Base-by-base conservation (phyloP, 345 rosid genomes). In the Populus pruinosa region DNA sequence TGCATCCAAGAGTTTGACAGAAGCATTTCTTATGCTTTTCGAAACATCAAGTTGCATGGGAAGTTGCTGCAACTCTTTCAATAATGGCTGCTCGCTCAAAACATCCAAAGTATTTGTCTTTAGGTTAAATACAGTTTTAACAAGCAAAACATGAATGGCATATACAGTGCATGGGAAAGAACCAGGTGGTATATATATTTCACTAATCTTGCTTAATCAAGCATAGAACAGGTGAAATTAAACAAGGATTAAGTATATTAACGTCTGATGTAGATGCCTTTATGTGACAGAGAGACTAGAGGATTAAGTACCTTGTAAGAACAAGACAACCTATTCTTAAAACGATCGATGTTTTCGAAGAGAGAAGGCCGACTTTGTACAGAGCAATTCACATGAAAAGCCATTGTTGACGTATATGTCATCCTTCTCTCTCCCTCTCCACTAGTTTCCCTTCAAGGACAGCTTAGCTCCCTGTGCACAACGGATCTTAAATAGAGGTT, bases 1-100 rank as follows among this genome's bases (percentile, higher is more conserved):
- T 0, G 85, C 82, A 71, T 89, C 89, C 73, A 84, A 8, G 1
- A 89, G 20, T 50, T 73, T 83, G 43, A 29, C 39, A 3, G 76
- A 80, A 35, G 80, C 63, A 64, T 67, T 77, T 23, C 67, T 85
- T 13, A 85, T 16, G 38, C 74, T 18, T 56, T 65, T 36, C 20
- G 67, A 36, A 41, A 83, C 76, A 18, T 82, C 81, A 18, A 69
- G 43, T 12, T 59, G 82, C 71, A 83, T n/a, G 11, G 84, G 75
- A 76, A 66, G 31, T 21, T 47, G 49, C 75, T 76, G 78, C 75
- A 71, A 39, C 71, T 72, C 76, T 43, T 63, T 79, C 29, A 72
- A 20, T 7, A 81, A 62, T 38, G 87, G 86, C 89, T 86, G 83
- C 39, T 25, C 11, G 41, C 43, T 7, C 11, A 21, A 14, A 66